These are phyloP conservation scores for Colletotrichum sp. DNA, from an alignment of 2,329 filamentous ascomycete species.

Conservation along the genomic window DNA sequence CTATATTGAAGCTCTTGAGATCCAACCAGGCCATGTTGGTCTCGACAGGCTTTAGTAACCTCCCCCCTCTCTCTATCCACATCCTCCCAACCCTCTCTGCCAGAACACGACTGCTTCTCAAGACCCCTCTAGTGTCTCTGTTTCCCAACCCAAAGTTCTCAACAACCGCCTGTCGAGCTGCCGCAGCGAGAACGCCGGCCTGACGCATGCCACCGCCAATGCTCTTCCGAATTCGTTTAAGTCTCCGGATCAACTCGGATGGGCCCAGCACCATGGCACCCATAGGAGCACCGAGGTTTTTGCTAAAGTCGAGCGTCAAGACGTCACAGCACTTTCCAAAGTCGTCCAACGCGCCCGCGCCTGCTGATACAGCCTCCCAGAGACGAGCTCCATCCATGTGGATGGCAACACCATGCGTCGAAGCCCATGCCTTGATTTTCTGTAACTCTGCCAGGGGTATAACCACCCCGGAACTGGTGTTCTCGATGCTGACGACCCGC, in stretches of 20 bases:
- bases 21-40: constrained; percentile 80
- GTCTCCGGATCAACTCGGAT: constrained; percentile 65
- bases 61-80: constrained; percentile 70
- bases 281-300: constrained; percentile 58
- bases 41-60: constrained; percentile 67
- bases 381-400: constrained; percentile 59
- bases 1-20: background rate
- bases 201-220: constrained; percentile 83
- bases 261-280: constrained; percentile 52
- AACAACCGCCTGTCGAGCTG: constrained; percentile 78
- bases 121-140: constrained; percentile 31
- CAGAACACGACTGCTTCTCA: constrained; percentile 59
- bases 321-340: constrained; percentile 54
- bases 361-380: constrained; percentile 54
- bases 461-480: constrained; percentile 60
- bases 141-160: constrained; percentile 72
- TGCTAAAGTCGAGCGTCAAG: constrained; percentile 64
- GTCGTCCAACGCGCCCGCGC: constrained; percentile 44
- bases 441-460: constrained; percentile 71
- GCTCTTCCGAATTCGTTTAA: constrained; percentile 79
- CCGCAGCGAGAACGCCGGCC: constrained; percentile 76
- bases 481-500: constrained; percentile 46
- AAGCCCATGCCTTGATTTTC: constrained; percentile 69
- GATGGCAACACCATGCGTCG: constrained; percentile 46
- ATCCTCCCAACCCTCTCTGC: constrained; percentile 63